A percentile compares a stretch with the other conserved stretches of the same genome.
These are phyloP conservation scores for Salix exigua DNA, from an alignment of 345 rosid genomes.

Conservation along the genomic window DNA sequence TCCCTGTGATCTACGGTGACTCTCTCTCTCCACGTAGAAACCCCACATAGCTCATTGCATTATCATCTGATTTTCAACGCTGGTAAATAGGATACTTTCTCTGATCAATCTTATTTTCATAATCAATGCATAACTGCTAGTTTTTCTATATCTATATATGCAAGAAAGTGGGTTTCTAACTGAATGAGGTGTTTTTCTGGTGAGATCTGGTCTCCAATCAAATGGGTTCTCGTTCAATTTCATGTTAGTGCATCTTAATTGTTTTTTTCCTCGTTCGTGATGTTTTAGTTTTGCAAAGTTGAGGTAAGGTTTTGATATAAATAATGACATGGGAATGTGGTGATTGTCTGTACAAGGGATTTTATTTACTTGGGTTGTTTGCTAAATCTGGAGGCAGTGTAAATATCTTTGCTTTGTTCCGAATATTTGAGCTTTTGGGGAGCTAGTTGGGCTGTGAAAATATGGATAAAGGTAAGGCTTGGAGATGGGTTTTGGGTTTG, in stretches of 20 bases:
- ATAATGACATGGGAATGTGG: constrained; percentile 4
- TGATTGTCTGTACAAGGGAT: constrained; percentile 1
- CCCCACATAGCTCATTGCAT: too few species aligned
- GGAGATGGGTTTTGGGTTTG: constrained; percentile 83
- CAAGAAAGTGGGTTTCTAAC: neutral
- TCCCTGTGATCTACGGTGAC: too few species aligned
- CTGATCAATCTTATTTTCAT: too few species aligned
- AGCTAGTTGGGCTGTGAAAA: constrained; percentile 22
- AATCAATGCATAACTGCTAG: too few species aligned
- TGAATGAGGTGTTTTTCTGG: neutral
- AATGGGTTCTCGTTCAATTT: constrained; percentile 5
- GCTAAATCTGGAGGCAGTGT: constrained; percentile 1
- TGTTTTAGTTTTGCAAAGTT: neutral
- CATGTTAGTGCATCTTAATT: neutral
- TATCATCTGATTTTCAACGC: too few species aligned
- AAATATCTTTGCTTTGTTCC: constrained; percentile 11
- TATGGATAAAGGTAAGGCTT: constrained; percentile 42
- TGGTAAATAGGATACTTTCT: too few species aligned
- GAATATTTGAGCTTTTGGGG: constrained; percentile 8
- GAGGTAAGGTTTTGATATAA: neutral
- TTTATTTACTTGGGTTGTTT: neutral
- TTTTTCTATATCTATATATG: too few species aligned
- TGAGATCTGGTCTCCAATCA: constrained; percentile 1
- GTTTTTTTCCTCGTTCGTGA: neutral
- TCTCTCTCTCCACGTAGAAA: too few species aligned